Percentiles rank a stretch among this genome's conserved stretches.
Conservation (phyloP, 768 basidiomycete species). For the Mycena vitilis region DNA sequence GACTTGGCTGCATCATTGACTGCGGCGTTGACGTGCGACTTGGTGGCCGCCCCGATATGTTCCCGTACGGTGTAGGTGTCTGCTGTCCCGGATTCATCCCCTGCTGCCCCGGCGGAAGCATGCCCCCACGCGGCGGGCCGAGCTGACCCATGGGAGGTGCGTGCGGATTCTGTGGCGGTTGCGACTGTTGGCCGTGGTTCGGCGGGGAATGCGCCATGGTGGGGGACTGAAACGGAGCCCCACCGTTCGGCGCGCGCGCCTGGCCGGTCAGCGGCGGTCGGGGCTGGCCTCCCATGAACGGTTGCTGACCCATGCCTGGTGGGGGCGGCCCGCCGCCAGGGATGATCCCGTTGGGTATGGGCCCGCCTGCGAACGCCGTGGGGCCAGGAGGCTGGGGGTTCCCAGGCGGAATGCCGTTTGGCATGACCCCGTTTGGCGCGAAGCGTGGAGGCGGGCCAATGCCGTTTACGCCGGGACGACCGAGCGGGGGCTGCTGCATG, state of each 20-base stretch:
- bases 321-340: conserved; percentile 38
- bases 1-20: conserved; percentile 66
- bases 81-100: conserved; percentile 51
- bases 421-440: conserved; percentile 41
- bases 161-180: conserved; percentile 40
- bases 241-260: conserved; percentile 60
- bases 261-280: conserved; percentile 48
- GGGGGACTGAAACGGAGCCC: conserved; percentile 69
- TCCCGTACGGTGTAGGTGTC: conserved; percentile 57
- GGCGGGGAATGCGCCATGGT: conserved; percentile 74
- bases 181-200: conserved; percentile 45
- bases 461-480: conserved; percentile 40
- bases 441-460: conserved; percentile 36
- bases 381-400: conserved; percentile 40
- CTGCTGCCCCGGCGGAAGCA: conserved; percentile 61
- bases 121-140: conserved; percentile 60
- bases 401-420: conserved; percentile 44
- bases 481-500: conserved; percentile 41
- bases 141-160: conserved; percentile 59
- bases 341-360: conserved; percentile 39
- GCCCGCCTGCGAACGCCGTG: conserved; percentile 48
- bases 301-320: conserved; percentile 40
- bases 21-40: conserved; percentile 71
- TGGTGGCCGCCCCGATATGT: conserved; percentile 59
- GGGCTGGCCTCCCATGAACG: conserved; percentile 42